phyloP scores from a whole-genome alignment of 75 land plant genomes.

The Pinus taeda region DNA sequence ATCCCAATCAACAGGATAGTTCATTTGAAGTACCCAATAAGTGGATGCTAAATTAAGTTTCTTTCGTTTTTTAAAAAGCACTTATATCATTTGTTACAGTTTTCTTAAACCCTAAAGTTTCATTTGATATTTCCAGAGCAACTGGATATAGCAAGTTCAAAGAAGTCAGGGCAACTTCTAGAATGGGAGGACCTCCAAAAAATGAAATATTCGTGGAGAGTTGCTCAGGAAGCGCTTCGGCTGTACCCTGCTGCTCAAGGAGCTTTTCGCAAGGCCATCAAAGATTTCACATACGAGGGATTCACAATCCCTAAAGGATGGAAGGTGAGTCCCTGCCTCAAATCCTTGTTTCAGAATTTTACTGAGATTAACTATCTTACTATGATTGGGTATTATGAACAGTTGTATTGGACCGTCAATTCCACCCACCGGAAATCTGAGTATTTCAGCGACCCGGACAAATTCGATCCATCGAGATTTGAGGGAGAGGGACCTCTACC shows the following conservation, averaged over 20 bases:
- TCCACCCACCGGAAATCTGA: conserved; percentile 26
- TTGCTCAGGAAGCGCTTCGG: conserved; percentile 26
- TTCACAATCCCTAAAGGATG: conserved; percentile 37
- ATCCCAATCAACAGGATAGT: too few species aligned
- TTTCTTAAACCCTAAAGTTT: conserved; percentile 42
- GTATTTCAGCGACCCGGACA: conserved; percentile 35
- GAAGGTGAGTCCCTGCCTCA: conserved; percentile 15
- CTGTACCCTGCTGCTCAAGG: conserved; percentile 14
- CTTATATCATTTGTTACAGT: conserved; percentile 8
- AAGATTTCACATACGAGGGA: conserved; percentile 15
- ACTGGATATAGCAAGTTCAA: too few species aligned
- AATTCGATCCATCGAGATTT: conserved; percentile 52
- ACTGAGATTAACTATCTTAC: neutral
- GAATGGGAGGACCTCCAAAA: conserved; percentile 13
- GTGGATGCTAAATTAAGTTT: too few species aligned
- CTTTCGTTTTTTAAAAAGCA: too few species aligned
- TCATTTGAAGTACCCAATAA: too few species aligned
- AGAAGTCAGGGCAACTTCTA: neutral
- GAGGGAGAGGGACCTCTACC: conserved; percentile 32
- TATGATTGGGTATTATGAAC: neutral
- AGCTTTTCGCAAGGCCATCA: conserved; percentile 17
- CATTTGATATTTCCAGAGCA: conserved; percentile 13
- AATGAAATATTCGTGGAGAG: conserved; percentile 34
- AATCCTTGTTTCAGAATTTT: neutral
- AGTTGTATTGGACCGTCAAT: conserved; percentile 42